Evolutionary conservation across 1,139 yeast genomes (phyloP).

Genomic region (Debaryomyces subglobosus): DNA sequence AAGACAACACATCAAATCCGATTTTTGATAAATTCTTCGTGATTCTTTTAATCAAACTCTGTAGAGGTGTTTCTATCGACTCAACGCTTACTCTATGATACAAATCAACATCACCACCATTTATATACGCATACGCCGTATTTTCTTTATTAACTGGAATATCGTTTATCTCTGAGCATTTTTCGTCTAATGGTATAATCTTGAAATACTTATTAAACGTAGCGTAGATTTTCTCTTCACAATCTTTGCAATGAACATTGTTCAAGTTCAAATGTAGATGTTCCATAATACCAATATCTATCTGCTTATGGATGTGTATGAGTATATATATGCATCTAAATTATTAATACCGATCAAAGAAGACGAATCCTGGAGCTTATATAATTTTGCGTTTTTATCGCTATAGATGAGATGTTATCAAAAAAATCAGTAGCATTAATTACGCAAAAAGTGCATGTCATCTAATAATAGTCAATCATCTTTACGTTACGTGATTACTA

Average conservation of each 20-base stretch:
- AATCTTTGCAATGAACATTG: conserved; percentile 57
- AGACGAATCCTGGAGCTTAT: neutral
- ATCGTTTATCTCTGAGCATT: conserved; percentile 20
- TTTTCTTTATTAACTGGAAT: conserved; percentile 26
- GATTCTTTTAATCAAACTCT: conserved; percentile 25
- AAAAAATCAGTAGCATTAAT: conserved; percentile 4
- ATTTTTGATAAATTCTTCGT: conserved; percentile 23
- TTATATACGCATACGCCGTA: conserved; percentile 11
- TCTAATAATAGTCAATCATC: neutral
- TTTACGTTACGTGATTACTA: neutral
- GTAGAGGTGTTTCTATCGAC: conserved; percentile 12
- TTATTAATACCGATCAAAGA: neutral
- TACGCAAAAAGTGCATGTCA: neutral
- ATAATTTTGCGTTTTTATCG: conserved; percentile 5
- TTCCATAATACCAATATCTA: conserved; percentile 23
- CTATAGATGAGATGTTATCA: neutral
- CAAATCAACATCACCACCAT: conserved; percentile 25
- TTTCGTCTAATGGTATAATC: conserved; percentile 7
- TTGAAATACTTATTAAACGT: conserved; percentile 20
- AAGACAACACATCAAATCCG: conserved; percentile 38
- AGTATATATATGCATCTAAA: neutral
- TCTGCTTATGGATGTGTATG: neutral
- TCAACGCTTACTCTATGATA: conserved; percentile 16
- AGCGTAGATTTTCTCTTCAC: conserved; percentile 39
- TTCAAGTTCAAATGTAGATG: conserved; percentile 32